These are phyloP conservation scores for Apophysomyces elegans DNA, from an alignment of 371 early-diverging fungal genomes.

Conservation along the genomic window DNA sequence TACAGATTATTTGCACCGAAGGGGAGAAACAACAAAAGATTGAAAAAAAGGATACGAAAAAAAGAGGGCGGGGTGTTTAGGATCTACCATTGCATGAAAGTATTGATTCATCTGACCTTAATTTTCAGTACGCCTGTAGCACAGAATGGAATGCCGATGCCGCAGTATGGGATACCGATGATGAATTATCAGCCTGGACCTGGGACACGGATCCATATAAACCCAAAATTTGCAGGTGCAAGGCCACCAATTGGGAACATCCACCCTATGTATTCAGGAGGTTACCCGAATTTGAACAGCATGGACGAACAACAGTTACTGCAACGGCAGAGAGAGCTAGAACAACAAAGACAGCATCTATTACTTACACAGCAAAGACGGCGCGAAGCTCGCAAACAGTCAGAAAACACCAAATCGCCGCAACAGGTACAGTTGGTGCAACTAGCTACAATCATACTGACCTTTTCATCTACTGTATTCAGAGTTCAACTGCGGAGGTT, in stretches of 20 bases:
- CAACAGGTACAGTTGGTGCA: background rate
- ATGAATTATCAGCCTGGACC: background rate
- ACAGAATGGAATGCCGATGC: slow-evolving; percentile 7
- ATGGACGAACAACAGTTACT: slow-evolving; percentile 1
- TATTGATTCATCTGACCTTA: slow-evolving; percentile 7
- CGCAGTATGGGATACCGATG: slow-evolving; percentile 3
- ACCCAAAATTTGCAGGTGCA: slow-evolving; percentile 7
- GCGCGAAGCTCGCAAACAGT: background rate
- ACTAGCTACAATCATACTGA: background rate
- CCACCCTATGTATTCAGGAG: background rate
- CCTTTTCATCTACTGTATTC: background rate
- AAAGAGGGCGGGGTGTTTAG: slow-evolving; percentile 5
- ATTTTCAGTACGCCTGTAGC: slow-evolving; percentile 8
- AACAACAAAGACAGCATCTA: background rate
- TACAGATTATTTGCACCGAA: background rate
- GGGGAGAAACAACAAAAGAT: background rate
- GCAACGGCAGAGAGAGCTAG: slow-evolving; percentile 1
- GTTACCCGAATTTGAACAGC: background rate
- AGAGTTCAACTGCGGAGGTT: too few relatives aligned
- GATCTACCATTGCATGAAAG: slow-evolving; percentile 7
- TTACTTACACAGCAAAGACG: slow-evolving; percentile 5
- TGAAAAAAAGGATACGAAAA: background rate
- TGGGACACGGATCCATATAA: slow-evolving; percentile 2
- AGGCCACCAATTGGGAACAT: background rate
- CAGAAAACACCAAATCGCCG: background rate